These are phyloP conservation scores for Candida maris DNA, from an alignment of 805 yeast genomes.

Conservation along the genomic window DNA sequence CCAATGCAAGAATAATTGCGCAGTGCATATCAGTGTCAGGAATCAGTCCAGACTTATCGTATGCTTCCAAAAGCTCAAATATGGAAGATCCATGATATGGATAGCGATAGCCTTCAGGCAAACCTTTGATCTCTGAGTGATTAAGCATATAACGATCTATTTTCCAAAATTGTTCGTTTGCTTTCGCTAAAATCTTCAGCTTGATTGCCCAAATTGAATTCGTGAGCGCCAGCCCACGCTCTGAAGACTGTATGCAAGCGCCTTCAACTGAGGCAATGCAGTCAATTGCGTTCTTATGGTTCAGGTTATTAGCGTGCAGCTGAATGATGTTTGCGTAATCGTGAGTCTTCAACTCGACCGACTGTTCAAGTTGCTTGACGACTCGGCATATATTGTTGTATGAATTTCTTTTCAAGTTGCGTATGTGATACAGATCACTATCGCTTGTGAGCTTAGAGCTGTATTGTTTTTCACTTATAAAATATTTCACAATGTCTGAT, in stretches of 20 bases:
- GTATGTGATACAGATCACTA: slow-evolving; percentile 7
- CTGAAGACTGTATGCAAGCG: slow-evolving; percentile 3
- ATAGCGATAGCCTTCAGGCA: slow-evolving; percentile 11
- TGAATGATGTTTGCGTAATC: slow-evolving; percentile 27
- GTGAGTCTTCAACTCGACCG: slow-evolving; percentile 7
- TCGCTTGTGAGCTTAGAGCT: slow-evolving; percentile 20
- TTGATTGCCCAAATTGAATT: slow-evolving; percentile 25
- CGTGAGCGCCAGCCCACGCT: slow-evolving; percentile 12
- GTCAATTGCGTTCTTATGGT: slow-evolving; percentile 19
- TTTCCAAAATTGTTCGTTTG: slow-evolving; percentile 24
- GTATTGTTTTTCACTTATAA: slow-evolving; percentile 18
- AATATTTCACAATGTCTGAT: slow-evolving; percentile 6
- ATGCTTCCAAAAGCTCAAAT: slow-evolving; percentile 15
- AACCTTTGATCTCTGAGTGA: slow-evolving; percentile 10
- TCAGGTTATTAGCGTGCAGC: slow-evolving; percentile 17
- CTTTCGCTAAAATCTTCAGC: slow-evolving; percentile 22
- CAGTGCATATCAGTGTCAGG: slow-evolving; percentile 23
- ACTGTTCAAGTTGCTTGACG: slow-evolving; percentile 4
- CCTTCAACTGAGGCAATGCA: slow-evolving; percentile 19
- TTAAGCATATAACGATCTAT: slow-evolving; percentile 20
- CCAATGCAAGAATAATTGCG: slow-evolving; percentile 27
- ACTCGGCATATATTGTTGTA: slow-evolving; percentile 7
- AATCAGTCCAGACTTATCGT: slow-evolving; percentile 14
- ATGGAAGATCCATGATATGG: slow-evolving; percentile 13
- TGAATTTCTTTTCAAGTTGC: slow-evolving; percentile 5